Base-by-base conservation (phyloP, 2,329 filamentous ascomycete species). In the Cordyceps cicadae region DNA sequence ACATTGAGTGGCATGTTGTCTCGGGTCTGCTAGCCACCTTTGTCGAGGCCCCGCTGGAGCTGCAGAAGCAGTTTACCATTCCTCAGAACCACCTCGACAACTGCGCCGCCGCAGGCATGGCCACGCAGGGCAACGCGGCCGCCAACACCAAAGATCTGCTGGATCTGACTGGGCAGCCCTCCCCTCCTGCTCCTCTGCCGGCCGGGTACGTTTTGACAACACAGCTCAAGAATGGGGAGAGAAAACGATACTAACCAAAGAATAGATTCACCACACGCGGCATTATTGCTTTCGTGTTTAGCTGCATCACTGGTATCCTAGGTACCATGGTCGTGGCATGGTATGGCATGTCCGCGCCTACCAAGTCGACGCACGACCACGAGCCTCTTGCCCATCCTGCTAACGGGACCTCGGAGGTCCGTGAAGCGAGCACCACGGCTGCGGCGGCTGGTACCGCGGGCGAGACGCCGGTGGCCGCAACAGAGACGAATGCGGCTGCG, bases 1-100 rank as follows among this genome's bases (percentile, higher is more conserved):
- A 93, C 70, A 87, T 92, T 58, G 87, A 90, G 69, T 93, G 87
- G 87, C 88, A 91, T 69, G 77, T 89, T 61, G 75, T 80, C 1
- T 84, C 84, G 3, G 88, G 88, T n/a, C 77, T 90, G 2, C 76
- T 84, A 3, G 81, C 85, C 26, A 85, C 84, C 1, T 81, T 90
- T 64, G 72, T 88, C 63, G 86, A 88, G 71, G 81, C 83, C 0
- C 86, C 86, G 0, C 69, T 80, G 3, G 79, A 84, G 19, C 69
- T 94, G 0, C 88, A 92, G 67, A 71, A 81, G 62, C 75, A 72
- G 0, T 66, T 87, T 41, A 75, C 73, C 0, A 81, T 95, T 21
- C 89, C 89, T 0, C 66, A 78, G 15, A 72, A 82, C 58, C 84
- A 86, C 63, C 71, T 79, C 48, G 81, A 82, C 7, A 81, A 75